Evolutionary conservation across 768 basidiomycete genomes (phyloP).

Genomic region (Mycena haematopus): DNA sequence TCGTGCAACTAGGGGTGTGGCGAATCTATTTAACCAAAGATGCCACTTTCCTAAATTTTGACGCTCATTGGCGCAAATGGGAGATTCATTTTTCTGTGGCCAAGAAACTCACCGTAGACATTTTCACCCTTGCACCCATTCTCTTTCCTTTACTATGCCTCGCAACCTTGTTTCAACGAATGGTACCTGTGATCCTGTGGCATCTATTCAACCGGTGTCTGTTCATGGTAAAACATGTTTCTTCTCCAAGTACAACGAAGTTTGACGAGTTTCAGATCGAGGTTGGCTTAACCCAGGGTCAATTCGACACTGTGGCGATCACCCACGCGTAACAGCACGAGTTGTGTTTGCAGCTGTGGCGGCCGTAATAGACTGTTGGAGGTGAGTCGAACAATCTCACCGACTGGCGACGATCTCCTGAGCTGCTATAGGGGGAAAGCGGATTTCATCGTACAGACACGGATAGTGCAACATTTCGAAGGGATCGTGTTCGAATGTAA

Average conservation of each 20-base stretch:
- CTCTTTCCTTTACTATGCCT: conserved; percentile 12
- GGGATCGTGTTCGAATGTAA: conserved; percentile 10
- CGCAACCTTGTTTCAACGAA: neutral
- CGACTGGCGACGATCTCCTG: neutral
- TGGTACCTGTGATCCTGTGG: conserved; percentile 5
- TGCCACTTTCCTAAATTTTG: neutral
- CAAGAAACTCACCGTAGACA: conserved; percentile 11
- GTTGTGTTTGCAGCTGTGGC: conserved; percentile 3
- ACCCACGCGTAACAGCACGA: neutral
- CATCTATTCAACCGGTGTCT: conserved; percentile 14
- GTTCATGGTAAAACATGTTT: neutral
- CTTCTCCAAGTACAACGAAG: neutral
- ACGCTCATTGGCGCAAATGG: neutral
- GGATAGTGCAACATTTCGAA: conserved; percentile 11
- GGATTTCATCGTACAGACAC: conserved; percentile 11
- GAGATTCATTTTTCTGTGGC: neutral
- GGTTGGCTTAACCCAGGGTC: neutral
- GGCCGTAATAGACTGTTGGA: neutral
- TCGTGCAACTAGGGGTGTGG: conserved; percentile 12
- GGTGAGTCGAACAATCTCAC: neutral
- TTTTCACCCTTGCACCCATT: conserved; percentile 9
- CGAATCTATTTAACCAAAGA: neutral
- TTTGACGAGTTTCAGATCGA: neutral
- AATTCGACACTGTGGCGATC: conserved; percentile 7
- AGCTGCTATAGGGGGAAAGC: neutral